A percentile compares a stretch with the other conserved stretches of the same genome.
These are phyloP conservation scores for Raphanus sativus DNA, from an alignment of 345 rosid genomes.

Conservation along the genomic window DNA sequence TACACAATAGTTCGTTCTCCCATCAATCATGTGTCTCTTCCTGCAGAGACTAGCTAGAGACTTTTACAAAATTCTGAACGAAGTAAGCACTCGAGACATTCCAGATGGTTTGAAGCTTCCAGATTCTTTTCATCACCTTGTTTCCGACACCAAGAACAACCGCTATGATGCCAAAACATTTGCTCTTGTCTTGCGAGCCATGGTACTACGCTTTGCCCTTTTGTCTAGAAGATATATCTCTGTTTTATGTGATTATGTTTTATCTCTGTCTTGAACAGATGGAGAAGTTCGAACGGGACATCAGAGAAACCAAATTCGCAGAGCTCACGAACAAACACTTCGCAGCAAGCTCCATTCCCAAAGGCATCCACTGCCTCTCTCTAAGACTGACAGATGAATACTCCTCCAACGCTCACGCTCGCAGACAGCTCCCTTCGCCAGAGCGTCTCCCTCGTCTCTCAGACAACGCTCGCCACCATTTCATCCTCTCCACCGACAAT, in stretches of 20 bases:
- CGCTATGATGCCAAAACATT: conserved; percentile 87
- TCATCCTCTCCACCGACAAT: conserved; percentile 85
- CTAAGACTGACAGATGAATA: conserved; percentile 94
- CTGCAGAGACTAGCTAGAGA: conserved; percentile 84
- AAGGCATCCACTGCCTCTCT: conserved; percentile 96
- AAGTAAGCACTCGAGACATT: conserved; percentile 74
- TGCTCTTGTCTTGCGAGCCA: conserved; percentile 76
- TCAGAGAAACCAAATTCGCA: conserved; percentile 83
- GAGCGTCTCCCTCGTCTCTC: conserved; percentile 94
- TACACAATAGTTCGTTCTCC: too few species aligned
- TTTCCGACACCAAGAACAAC: conserved; percentile 76
- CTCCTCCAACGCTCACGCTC: conserved; percentile 98
- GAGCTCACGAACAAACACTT: conserved; percentile 98
- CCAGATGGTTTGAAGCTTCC: conserved; percentile 86
- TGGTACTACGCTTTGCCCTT: conserved; percentile 49
- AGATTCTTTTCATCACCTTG: conserved; percentile 79
- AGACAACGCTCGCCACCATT: conserved; percentile 87
- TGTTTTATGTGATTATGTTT: conserved; percentile 5
- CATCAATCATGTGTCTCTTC: conserved; percentile 14
- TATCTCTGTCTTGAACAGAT: conserved; percentile 50
- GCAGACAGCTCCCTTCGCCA: conserved; percentile 94
- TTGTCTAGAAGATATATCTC: background rate
- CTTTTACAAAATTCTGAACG: conserved; percentile 76
- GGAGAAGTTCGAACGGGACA: conserved; percentile 86
- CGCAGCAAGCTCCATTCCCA: conserved; percentile 98